Evolutionary conservation across 192 early-diverging fungal species (phyloP).

Genomic region (Umbelopsis sp.): DNA sequence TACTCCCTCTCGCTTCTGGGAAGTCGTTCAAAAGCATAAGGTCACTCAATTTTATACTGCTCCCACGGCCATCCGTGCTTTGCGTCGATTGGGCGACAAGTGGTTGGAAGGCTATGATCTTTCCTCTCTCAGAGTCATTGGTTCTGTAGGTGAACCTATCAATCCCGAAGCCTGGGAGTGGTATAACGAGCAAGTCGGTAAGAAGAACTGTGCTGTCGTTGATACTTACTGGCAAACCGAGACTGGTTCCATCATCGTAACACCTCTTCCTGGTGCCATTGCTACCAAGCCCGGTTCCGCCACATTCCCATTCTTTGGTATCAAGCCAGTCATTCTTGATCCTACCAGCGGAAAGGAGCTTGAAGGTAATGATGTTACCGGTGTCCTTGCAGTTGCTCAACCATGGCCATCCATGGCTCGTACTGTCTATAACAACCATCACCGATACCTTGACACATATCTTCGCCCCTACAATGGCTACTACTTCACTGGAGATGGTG

Average conservation of each 20-base stretch:
- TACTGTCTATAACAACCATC: conserved; percentile 90
- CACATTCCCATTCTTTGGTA: conserved; percentile 96
- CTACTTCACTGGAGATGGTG: conserved; percentile 98
- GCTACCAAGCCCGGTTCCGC: conserved; percentile 96
- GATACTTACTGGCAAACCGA: conserved; percentile 98
- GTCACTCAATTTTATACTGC: conserved; percentile 98
- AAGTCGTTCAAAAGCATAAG: conserved; percentile 84
- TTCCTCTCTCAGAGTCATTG: conserved; percentile 83
- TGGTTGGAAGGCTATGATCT: conserved; percentile 80
- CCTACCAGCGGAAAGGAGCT: conserved; percentile 84
- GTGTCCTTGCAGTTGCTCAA: conserved; percentile 85
- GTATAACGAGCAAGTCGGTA: conserved; percentile 91
- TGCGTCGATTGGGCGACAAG: conserved; percentile 82
- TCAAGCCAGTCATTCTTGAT: conserved; percentile 85
- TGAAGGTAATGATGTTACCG: conserved; percentile 79
- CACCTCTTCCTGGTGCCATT: conserved; percentile 85
- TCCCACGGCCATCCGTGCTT: conserved; percentile 93
- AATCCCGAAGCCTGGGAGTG: conserved; percentile 97
- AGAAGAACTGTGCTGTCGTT: conserved; percentile 86
- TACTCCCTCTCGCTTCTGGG: conserved; percentile 79
- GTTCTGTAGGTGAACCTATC: conserved; percentile 97
- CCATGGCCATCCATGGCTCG: conserved; percentile 94
- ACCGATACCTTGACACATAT: conserved; percentile 92
- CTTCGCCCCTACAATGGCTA: conserved; percentile 85
- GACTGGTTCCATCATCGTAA: conserved; percentile 91